Percentiles rank a stretch among this genome's conserved stretches.
Conservation (phyloP, 768 basidiomycete species). For the Dioszegia crocea region DNA sequence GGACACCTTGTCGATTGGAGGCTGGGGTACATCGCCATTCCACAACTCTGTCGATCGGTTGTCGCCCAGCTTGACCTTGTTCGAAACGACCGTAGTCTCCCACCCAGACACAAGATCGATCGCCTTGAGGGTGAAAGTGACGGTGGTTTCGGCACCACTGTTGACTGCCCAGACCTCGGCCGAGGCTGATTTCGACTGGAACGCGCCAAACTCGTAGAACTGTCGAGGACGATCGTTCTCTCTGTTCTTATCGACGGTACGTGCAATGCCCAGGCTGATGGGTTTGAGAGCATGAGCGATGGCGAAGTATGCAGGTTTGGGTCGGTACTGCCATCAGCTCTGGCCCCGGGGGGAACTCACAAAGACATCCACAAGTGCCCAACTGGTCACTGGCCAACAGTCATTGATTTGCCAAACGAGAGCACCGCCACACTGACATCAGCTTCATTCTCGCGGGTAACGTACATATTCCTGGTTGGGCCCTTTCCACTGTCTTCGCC, state of each 20-base stretch:
- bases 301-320: slow-evolving; percentile 68
- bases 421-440: slow-evolving; percentile 80
- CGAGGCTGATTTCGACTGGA: slow-evolving; percentile 1
- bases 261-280: slow-evolving; percentile 63
- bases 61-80: slow-evolving; percentile 59
- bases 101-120: slow-evolving; percentile 52
- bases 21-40: slow-evolving; percentile 61
- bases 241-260: slow-evolving; percentile 13
- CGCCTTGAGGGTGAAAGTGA: neutral
- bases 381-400: slow-evolving; percentile 7
- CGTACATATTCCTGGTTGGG: slow-evolving; percentile 9
- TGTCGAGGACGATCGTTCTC: slow-evolving; percentile 10
- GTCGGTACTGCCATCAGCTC: slow-evolving; percentile 6
- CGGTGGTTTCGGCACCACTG: neutral
- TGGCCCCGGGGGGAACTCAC: neutral
- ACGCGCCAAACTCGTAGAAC: slow-evolving; percentile 18
- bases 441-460: slow-evolving; percentile 63
- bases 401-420: slow-evolving; percentile 82
- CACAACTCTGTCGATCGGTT: slow-evolving; percentile 81
- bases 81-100: slow-evolving; percentile 63
- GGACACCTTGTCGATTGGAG: slow-evolving; percentile 42
- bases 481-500: slow-evolving; percentile 3
- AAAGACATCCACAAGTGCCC: slow-evolving; percentile 76
- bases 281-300: slow-evolving; percentile 75
- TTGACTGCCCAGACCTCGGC: slow-evolving; percentile 8